Percentiles rank a stretch among this genome's conserved stretches.
Evolutionary conservation across 305 asterid species (phyloP).

Genomic region (Fraxinus xanthoxyloides): DNA sequence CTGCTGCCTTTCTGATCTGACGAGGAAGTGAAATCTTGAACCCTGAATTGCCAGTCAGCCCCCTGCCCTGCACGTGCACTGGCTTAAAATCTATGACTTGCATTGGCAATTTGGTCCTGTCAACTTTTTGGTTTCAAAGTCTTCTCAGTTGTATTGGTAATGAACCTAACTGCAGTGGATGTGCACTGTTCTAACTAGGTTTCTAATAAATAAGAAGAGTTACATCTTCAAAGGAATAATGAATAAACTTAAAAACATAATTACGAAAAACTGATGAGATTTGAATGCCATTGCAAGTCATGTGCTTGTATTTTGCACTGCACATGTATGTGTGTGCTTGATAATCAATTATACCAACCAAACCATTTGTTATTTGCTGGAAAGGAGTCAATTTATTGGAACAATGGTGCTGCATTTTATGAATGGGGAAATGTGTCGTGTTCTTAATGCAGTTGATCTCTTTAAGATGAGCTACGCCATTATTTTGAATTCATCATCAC

Average conservation of each 20-base stretch:
- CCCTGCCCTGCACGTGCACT: neutral
- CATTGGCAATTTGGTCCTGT: neutral
- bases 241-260: neutral
- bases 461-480: neutral
- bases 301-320: neutral
- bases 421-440: neutral
- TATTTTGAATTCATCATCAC: neutral
- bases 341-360: neutral
- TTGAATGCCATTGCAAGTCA: neutral
- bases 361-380: neutral
- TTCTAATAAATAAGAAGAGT: neutral
- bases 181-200: neutral
- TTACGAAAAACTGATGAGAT: neutral
- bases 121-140: neutral
- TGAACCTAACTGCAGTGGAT: neutral
- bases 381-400: neutral
- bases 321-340: neutral
- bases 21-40: constrained; percentile 9
- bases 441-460: neutral
- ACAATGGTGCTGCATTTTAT: neutral
- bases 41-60: neutral
- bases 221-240: neutral
- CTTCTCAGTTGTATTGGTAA: neutral
- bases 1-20: neutral
- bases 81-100: neutral